These are phyloP conservation scores for Kitagawia praeruptora DNA, from an alignment of 129 eudicot genomes.

Conservation along the genomic window DNA sequence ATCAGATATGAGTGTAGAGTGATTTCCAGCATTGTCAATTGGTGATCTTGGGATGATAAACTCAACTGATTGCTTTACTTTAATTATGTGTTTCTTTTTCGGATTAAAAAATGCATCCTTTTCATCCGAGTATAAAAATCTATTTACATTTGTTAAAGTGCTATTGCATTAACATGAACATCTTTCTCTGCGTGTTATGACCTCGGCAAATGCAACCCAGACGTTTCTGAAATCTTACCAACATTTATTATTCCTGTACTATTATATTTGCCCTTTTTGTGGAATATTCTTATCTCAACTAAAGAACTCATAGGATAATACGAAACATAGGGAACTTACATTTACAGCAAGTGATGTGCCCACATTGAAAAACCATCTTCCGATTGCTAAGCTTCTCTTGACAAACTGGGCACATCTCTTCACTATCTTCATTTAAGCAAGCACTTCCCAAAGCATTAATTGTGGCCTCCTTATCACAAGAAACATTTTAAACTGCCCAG, in stretches of 20 bases:
- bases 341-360: slow-evolving; percentile 84
- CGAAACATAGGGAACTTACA: slow-evolving; percentile 44
- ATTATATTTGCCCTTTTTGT: neutral
- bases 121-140: neutral
- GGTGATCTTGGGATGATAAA: too few species aligned
- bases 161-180: neutral
- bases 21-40: too few species aligned
- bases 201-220: neutral
- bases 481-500: too few species aligned
- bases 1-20: too few species aligned
- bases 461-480: slow-evolving; percentile 7
- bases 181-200: neutral
- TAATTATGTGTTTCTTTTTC: too few species aligned
- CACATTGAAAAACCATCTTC: slow-evolving; percentile 95
- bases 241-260: neutral
- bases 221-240: neutral
- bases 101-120: neutral
- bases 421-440: slow-evolving; percentile 21
- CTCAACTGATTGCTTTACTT: too few species aligned
- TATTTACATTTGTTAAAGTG: neutral
- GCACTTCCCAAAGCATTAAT: slow-evolving; percentile 19
- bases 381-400: slow-evolving; percentile 68
- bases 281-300: neutral
- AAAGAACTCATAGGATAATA: slow-evolving; percentile 3
- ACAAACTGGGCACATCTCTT: slow-evolving; percentile 79